A percentile compares a stretch with the other conserved stretches of the same genome.
These are phyloP conservation scores for Fistulinella cinereoalba DNA, from an alignment of 1,284 basidiomycete genomes.

Conservation along the genomic window DNA sequence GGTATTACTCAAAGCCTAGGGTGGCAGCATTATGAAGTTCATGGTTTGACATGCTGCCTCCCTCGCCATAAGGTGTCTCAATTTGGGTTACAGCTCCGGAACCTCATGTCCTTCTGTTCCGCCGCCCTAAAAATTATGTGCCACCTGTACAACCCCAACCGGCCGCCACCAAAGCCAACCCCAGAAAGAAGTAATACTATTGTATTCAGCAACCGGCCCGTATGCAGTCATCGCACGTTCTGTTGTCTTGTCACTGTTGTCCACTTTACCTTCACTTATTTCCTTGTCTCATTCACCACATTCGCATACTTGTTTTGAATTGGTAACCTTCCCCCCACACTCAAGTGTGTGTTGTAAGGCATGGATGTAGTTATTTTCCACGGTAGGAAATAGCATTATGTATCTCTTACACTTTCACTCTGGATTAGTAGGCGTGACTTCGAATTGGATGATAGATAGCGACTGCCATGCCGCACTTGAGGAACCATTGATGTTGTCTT, in stretches of 20 bases:
- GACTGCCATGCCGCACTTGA: too few relatives aligned
- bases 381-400: conserved; percentile 10
- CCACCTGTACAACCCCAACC: conserved; percentile 43
- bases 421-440: too few relatives aligned
- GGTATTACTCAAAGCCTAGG: conserved; percentile 95
- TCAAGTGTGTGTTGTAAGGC: conserved; percentile 10
- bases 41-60: conserved; percentile 57
- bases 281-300: conserved; percentile 10
- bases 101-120: conserved; percentile 81
- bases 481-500: too few relatives aligned
- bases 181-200: conserved; percentile 34
- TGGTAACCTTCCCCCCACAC: conserved; percentile 3
- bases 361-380: conserved; percentile 7
- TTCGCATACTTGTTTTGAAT: conserved; percentile 10
- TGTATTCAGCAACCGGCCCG: conserved; percentile 3
- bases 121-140: conserved; percentile 65
- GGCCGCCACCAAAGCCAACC: conserved; percentile 34
- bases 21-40: conserved; percentile 98
- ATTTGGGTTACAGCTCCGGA: conserved; percentile 62
- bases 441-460: too few relatives aligned
- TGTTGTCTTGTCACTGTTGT: conserved; percentile 17
- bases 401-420: conserved; percentile 8
- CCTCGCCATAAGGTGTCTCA: conserved; percentile 8
- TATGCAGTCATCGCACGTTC: conserved; percentile 26
- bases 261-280: conserved; percentile 26